These are phyloP conservation scores for Tulasnella sp. DNA, from an alignment of 768 basidiomycete genomes.

Conservation along the genomic window DNA sequence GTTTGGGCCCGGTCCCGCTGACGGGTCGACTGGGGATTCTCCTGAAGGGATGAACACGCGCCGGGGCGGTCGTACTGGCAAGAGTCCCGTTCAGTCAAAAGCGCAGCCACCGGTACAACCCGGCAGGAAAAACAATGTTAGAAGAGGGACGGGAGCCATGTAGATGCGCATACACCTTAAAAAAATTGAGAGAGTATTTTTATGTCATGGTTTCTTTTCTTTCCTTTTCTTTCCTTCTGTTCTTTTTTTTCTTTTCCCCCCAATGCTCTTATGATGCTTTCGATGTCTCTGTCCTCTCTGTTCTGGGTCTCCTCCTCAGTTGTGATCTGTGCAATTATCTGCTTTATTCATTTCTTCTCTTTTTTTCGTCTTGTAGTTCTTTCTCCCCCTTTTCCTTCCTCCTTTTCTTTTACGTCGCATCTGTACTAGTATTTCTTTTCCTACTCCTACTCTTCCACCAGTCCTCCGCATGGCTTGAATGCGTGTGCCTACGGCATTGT, in stretches of 20 bases:
- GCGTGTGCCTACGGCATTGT: not conserved
- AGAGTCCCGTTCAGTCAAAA: slow-evolving; percentile 12
- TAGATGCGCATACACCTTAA: not conserved
- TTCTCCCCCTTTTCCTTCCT: not conserved
- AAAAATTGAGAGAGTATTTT: slow-evolving; percentile 2
- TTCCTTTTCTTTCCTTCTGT: not conserved
- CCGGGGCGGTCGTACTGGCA: not conserved
- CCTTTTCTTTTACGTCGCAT: not conserved
- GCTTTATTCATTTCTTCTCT: not conserved
- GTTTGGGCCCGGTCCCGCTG: slow-evolving; percentile 9
- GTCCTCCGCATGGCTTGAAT: not conserved
- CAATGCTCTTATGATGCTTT: not conserved
- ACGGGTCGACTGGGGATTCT: not conserved
- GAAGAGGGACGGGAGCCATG: not conserved
- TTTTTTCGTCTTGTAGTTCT: slow-evolving; percentile 7
- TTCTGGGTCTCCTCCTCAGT: not conserved
- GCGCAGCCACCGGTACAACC: not conserved
- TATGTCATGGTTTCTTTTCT: not conserved
- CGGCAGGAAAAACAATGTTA: not conserved
- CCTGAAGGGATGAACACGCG: slow-evolving; percentile 7
- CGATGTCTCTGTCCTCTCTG: not conserved
- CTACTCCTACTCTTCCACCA: not conserved
- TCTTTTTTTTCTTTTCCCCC: not conserved
- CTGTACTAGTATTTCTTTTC: not conserved
- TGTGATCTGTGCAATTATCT: slow-evolving; percentile 16